These are phyloP conservation scores for Anthracocystis walkeri DNA, from an alignment of 1,284 basidiomycete species.

Conservation along the genomic window DNA sequence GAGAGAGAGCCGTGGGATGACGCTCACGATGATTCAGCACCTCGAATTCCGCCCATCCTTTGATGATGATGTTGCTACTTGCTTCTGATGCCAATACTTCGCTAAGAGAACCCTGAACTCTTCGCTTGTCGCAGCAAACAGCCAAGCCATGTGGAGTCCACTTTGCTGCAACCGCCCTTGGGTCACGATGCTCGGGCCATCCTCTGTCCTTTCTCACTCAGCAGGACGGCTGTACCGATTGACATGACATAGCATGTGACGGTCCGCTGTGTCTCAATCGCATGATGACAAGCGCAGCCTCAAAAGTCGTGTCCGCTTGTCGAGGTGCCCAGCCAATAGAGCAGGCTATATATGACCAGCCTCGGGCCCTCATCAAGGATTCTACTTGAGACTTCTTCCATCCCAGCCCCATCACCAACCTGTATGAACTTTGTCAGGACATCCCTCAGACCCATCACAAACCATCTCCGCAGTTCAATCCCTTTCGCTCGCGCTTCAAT, in stretches of 20 bases:
- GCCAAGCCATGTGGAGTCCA: conserved; percentile 16
- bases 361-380: background rate
- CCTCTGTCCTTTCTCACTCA: conserved; percentile 3
- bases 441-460: conserved; percentile 1
- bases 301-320: background rate
- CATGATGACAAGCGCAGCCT: conserved; percentile 6
- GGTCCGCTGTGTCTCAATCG: background rate
- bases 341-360: conserved; percentile 11
- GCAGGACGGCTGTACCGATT: conserved; percentile 1
- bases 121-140: background rate
- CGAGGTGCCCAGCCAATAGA: background rate
- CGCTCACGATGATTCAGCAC: conserved; percentile 26
- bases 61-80: background rate
- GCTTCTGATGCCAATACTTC: conserved; percentile 1
- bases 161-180: background rate
- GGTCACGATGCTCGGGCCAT: conserved; percentile 6
- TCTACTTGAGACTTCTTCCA: background rate
- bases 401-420: background rate
- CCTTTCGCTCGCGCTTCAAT: background rate
- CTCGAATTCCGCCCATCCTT: background rate
- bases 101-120: background rate
- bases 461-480: background rate
- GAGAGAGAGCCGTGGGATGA: background rate
- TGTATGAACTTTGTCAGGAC: conserved; percentile 9
- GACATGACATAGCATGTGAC: conserved; percentile 6